These are phyloP conservation scores for Leersia perrieri DNA, from an alignment of 176 grass and related monocot genomes.

Conservation along the genomic window DNA sequence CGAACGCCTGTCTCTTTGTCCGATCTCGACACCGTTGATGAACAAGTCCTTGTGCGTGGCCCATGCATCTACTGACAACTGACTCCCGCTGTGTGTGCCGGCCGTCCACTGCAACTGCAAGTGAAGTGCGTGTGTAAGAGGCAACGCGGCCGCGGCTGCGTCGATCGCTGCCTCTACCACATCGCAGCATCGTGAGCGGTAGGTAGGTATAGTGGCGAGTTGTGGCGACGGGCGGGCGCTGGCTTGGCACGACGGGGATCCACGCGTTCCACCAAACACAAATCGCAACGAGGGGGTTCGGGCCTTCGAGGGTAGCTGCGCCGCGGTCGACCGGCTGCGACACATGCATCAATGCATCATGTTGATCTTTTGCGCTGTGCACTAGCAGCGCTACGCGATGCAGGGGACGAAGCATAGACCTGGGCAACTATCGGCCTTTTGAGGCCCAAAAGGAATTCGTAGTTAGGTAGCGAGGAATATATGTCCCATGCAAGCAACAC, in stretches of 20 bases:
- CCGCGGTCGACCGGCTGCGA: not conserved
- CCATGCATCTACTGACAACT: not conserved
- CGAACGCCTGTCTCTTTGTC: no score
- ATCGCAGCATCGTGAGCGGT: not conserved
- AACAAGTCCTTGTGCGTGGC: not conserved
- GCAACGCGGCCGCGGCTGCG: not conserved
- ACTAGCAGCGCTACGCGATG: not conserved
- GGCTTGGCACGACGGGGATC: constrained; percentile 8
- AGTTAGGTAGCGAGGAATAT: no score
- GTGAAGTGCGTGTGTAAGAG: not conserved
- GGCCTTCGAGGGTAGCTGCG: no score
- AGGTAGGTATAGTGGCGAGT: not conserved
- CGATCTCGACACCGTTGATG: not conserved
- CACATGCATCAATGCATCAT: no score
- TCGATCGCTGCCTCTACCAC: not conserved
- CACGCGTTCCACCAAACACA: constrained; percentile 43
- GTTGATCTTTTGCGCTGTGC: not conserved
- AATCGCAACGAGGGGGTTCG: no score
- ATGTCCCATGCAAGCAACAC: no score
- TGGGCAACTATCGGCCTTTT: not conserved
- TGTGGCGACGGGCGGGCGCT: not conserved
- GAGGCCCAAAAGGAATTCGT: not conserved
- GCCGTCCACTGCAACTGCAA: not conserved
- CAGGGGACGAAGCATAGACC: not conserved
- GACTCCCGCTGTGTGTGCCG: no score